Evolutionary conservation across 352 stramenopile species (phyloP), one percentile per base, ranked within the genome.

Genomic region (Phytophthora tentaculata): DNA sequence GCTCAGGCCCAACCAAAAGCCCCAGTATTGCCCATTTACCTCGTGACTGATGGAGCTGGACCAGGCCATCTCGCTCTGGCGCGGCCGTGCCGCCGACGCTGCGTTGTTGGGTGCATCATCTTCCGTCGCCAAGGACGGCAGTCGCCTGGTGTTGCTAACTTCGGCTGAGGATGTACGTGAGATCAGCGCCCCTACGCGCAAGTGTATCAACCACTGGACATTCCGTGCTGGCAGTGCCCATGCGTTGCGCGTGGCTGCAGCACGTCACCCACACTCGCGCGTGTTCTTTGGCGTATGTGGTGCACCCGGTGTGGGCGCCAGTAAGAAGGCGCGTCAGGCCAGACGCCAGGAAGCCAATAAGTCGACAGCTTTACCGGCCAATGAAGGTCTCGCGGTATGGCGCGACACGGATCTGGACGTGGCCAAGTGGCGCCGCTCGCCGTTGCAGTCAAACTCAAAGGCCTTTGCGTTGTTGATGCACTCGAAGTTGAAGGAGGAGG

Each of bases 171-270:
- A 92, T 56, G 79, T 94, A 59, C 78, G 88, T 41, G 86, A 94
- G 67, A 81, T 87, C 66, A 85, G 77, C 66, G 70, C 73, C 47
- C 66, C 82, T 28, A 76, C 85, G 50, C 77, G 81, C 69, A 87
- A 93, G 68, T 93, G 81, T 52, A 57, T 89, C 44, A 87, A 90
- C 73, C 81, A 93, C 76, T 93, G 85, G 85, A 85, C 80, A 23
- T 90, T 93, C 68, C 79, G 81, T 14, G 55, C 78, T 28, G 82
- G 78, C 23, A 86, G 81, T 53, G 64, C 60, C 20, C 54, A 82
- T 28, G 81, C 81, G 43, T 57, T 93, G 28, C 74, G 67, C 16
- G 53, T 90, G n/a, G 61, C 72, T 10, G 85, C 85, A 10, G 79
- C 80, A 66, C 81, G 83, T 47, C 80, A 90, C 55, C 81, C 85